A percentile compares a stretch with the other conserved stretches of the same genome.
phyloP scores from a whole-genome alignment of 1,139 yeast species.

The Yamadazyma epiphylla region DNA sequence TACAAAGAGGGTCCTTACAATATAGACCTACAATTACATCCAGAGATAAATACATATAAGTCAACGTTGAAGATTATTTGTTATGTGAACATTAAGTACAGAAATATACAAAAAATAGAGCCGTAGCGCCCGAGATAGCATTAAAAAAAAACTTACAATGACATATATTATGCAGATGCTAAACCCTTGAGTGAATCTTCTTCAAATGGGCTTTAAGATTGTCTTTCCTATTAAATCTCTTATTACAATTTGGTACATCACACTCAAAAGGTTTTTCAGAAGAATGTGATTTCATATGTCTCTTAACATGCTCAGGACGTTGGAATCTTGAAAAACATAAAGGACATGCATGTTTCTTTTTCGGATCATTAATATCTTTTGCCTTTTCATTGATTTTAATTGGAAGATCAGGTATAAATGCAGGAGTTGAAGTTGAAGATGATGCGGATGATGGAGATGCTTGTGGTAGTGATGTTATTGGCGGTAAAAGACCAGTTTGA shows the following conservation, averaged over 20 bases:
- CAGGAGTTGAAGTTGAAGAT: slow-evolving; percentile 9
- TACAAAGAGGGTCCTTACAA: too few species aligned
- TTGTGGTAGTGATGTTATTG: slow-evolving; percentile 30
- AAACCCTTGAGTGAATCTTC: slow-evolving; percentile 51
- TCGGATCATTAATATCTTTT: slow-evolving; percentile 44
- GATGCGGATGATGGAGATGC: slow-evolving; percentile 5
- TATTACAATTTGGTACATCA: slow-evolving; percentile 67
- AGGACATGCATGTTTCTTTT: slow-evolving; percentile 72
- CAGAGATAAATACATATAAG: too few species aligned
- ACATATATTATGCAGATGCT: too few species aligned
- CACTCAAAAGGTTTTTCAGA: slow-evolving; percentile 85
- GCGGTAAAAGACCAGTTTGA: slow-evolving; percentile 28
- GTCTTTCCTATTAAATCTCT: slow-evolving; percentile 70
- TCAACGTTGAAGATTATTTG: too few species aligned
- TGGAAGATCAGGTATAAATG: slow-evolving; percentile 19
- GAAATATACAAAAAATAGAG: too few species aligned
- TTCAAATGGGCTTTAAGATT: slow-evolving; percentile 66
- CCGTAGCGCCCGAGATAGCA: too few species aligned
- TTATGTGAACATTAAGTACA: too few species aligned
- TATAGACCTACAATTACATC: too few species aligned
- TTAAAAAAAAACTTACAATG: too few species aligned
- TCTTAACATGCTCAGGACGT: slow-evolving; percentile 87
- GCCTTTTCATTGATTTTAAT: slow-evolving; percentile 22
- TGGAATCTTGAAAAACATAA: slow-evolving; percentile 73
- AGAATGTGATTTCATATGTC: slow-evolving; percentile 86